Percentiles rank a stretch among this genome's conserved stretches.
Evolutionary conservation across 1,139 yeast species (phyloP).

Genomic region (Protomyces inundatus): DNA sequence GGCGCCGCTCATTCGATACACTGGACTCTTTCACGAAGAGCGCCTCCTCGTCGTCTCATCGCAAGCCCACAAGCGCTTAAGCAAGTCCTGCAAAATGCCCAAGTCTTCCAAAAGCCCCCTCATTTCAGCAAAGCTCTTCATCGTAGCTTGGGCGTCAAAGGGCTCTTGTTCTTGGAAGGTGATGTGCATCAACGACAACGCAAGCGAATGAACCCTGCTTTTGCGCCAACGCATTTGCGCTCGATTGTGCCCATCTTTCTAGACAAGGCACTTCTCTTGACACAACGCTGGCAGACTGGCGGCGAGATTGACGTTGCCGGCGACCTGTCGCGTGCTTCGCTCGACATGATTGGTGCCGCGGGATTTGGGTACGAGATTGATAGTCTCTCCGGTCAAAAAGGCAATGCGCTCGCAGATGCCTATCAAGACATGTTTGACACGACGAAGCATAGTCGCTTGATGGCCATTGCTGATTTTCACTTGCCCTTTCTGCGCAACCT

Average conservation of each 20-base stretch:
- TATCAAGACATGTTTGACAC: conserved; percentile 24
- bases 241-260: conserved; percentile 29
- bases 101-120: conserved; percentile 28
- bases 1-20: conserved; percentile 29
- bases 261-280: conserved; percentile 26
- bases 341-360: conserved; percentile 31
- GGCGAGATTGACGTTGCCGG: conserved; percentile 17
- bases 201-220: conserved; percentile 30
- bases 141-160: conserved; percentile 29
- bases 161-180: conserved; percentile 31
- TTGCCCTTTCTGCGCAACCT: conserved; percentile 12
- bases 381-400: conserved; percentile 3
- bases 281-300: conserved; percentile 19
- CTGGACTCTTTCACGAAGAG: conserved; percentile 26
- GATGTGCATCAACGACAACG: conserved; percentile 29
- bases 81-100: conserved; percentile 28
- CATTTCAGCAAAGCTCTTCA: conserved; percentile 14
- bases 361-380: conserved; percentile 29
- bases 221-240: conserved; percentile 28
- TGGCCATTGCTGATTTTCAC: conserved; percentile 3
- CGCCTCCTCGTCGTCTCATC: conserved; percentile 20
- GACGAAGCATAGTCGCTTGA: conserved; percentile 3
- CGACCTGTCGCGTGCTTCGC: conserved; percentile 28
- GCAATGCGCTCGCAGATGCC: conserved; percentile 27
- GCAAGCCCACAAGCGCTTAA: conserved; percentile 27